A percentile compares a stretch with the other conserved stretches of the same genome.
Evolutionary conservation across 208 protist genomes (phyloP).

Genomic region (Trypanosoma avium): DNA sequence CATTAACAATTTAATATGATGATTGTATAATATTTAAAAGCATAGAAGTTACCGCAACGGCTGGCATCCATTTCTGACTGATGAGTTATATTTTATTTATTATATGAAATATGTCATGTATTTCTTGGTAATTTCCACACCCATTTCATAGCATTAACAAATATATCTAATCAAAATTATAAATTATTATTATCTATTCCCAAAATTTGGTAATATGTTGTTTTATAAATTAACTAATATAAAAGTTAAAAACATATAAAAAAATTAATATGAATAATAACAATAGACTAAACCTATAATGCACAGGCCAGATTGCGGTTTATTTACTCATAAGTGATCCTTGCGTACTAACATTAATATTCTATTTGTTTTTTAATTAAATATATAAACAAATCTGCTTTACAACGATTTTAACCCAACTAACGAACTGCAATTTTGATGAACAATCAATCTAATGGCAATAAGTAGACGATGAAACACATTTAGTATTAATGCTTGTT

Average conservation of each 20-base stretch:
- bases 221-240: conserved; percentile 50
- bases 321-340: conserved; percentile 76
- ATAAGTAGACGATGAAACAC: conserved; percentile 90
- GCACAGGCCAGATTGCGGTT: too few species aligned
- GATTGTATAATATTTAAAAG: conserved; percentile 81
- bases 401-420: conserved; percentile 91
- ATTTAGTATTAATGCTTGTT: conserved; percentile 89
- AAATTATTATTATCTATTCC: conserved; percentile 78
- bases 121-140: conserved; percentile 52
- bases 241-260: conserved; percentile 74
- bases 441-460: conserved; percentile 84
- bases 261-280: conserved; percentile 81
- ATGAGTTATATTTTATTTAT: conserved; percentile 56
- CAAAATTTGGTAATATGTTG: conserved; percentile 41
- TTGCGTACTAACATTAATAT: conserved; percentile 78
- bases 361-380: conserved; percentile 63
- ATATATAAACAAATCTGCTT: conserved; percentile 91
- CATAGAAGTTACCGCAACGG: conserved; percentile 67
- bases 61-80: conserved; percentile 78
- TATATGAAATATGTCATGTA: conserved; percentile 29
- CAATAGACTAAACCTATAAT: conserved; percentile 70
- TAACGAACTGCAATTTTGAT: conserved; percentile 85
- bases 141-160: conserved; percentile 41
- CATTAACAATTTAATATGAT: conserved; percentile 55
- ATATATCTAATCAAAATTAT: conserved; percentile 78